Base-by-base conservation (phyloP, 2,329 filamentous ascomycete species). In the Fusarium burgessii region DNA sequence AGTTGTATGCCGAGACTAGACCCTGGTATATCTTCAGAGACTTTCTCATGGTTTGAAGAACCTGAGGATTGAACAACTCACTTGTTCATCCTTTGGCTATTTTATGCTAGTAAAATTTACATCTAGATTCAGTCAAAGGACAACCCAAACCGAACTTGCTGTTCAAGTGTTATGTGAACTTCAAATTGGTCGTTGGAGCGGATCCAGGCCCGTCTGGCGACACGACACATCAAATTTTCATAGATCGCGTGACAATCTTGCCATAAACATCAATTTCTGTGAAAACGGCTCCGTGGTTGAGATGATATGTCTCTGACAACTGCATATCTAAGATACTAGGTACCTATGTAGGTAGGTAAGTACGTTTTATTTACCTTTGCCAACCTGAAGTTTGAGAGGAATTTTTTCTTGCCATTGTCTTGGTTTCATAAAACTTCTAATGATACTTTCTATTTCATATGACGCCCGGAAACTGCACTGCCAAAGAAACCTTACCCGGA, bases 401-500 rank as follows among this genome's bases (percentile, higher is more conserved):
- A 55, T 40, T 36, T 38, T 49, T n/a, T 40, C 14, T 38, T 49
- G 15, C 18, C 35, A 9, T 41, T 42, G 52, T 62, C 33, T 38
- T 33, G 25, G 25, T 36, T 10, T 9, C 6, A n/a, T n/a, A 36
- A 36, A 35, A 14, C 14, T 25, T 47, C 36, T 47, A 23, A 55
- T 46, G 7, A n/a, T 46, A 25, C 23, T 17, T 56, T 23, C 32
- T 47, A 8, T 29, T 29, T 9, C 45, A 36, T 42, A 36, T 50
- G 62, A 43, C 20, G 14, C 23, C 13, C n/a, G 20, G 23, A 58
- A 62, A 36, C 43, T 59, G 29, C 32, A 50, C 41, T 62, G 38
- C 47, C 29, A 54, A 54, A 54, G 36, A 51, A 57, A 55, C 40
- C 23, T n/a, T 40, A 43, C 51, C 38, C 58, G 15, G 45, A 45